These are phyloP conservation scores for Hibiscus syriacus DNA, from an alignment of 345 rosid species.

Conservation along the genomic window DNA sequence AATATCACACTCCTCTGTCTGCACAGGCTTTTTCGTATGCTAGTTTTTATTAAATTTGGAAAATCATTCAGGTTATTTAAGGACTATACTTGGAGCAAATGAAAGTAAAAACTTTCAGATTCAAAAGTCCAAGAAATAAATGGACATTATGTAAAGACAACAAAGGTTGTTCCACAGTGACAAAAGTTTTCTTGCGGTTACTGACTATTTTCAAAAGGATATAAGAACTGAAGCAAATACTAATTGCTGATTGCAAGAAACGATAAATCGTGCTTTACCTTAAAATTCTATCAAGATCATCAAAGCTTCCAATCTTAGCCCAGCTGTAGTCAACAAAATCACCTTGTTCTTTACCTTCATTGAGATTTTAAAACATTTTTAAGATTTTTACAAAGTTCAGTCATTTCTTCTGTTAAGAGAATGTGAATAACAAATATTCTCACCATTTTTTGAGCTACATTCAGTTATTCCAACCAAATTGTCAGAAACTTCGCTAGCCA, in stretches of 20 bases:
- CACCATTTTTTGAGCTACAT: constrained; percentile 41
- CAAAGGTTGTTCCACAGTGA: neutral
- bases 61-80: neutral
- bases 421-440: constrained; percentile 18
- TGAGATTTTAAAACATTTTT: constrained; percentile 42
- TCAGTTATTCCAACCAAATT: constrained; percentile 34
- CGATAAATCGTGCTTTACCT: constrained; percentile 50
- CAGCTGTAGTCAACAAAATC: constrained; percentile 80
- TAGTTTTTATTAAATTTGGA: neutral
- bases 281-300: constrained; percentile 82
- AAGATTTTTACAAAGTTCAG: constrained; percentile 43
- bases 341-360: constrained; percentile 56
- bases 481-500: constrained; percentile 38
- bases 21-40: neutral
- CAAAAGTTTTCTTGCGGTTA: neutral
- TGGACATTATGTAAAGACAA: neutral
- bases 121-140: neutral
- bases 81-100: too few species aligned
- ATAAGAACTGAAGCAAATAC: neutral
- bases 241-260: neutral
- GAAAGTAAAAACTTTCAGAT: neutral
- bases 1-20: neutral
- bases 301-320: constrained; percentile 94
- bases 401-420: constrained; percentile 35
- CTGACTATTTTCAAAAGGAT: neutral